Base-by-base conservation (phyloP, 2,329 filamentous ascomycete genomes). In the Westerdykella sp. region DNA sequence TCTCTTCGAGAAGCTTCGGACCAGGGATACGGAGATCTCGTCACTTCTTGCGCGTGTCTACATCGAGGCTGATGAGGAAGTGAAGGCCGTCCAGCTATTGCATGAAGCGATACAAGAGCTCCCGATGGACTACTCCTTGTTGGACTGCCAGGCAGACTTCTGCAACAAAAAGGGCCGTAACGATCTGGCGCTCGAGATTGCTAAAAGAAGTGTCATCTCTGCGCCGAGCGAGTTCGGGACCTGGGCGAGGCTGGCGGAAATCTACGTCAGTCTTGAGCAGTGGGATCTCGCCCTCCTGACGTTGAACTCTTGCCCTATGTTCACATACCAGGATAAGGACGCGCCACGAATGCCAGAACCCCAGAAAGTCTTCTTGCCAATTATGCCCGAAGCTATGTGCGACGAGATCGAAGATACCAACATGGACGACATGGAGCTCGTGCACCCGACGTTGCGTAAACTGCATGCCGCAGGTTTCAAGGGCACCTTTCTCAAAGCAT, bases 241-340 rank as follows among this genome's bases (percentile, higher is more conserved):
- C 1, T 98, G 93, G 93, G 91, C 93, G 44, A 79, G 90, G 44
- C 70, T 98, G 50, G 90, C 90, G 2, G 88, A 97, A 63, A 85
- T 97, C 25, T 98, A 98, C 56, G 87, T 97, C 43, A 80, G 84
- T 39, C 80, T 95, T 69, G 93, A 98, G 65, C 87, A 95, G 62
- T 98, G 93, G 89, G 93, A 97, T 62, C 81, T 97, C 54, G 93
- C 93, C 1, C 77, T 98, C 18, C 83, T 95, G 5, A 97, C 93
- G 4, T 77, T 98, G 41, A 98, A 98, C 70, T 98, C 93, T 14
- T 98, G 93, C 67, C 93, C 93, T 7, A 98, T 98, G 93, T 98
- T 98, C 68, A 98, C 93, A 6, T 97, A 98, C 67, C 93, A 97
- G 68, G 93, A 98, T 69, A 97, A 96, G 68, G 93, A 98, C 65